Evolutionary conservation across 2,329 filamentous ascomycete species (phyloP).

Genomic region (Trichoderma simmonsii): DNA sequence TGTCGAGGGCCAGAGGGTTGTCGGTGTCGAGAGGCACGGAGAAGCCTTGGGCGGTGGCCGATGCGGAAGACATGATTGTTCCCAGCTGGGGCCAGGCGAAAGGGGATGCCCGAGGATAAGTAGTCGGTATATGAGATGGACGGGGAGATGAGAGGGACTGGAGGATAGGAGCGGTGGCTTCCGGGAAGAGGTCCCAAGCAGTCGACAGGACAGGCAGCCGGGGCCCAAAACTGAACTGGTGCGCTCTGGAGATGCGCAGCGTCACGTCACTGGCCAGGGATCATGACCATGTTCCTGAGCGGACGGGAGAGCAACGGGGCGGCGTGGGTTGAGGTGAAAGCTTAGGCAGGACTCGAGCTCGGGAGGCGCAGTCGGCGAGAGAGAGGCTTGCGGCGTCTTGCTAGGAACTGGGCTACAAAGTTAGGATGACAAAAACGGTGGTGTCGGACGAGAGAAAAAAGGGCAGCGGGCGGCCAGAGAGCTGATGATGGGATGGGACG

Average conservation of each 20-base stretch:
- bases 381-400: constrained; percentile 15
- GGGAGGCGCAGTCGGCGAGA: constrained; percentile 10
- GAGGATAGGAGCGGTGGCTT: constrained; percentile 6
- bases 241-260: constrained; percentile 23
- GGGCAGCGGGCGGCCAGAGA: constrained; percentile 15
- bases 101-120: constrained; percentile 23
- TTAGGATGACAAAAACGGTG: constrained; percentile 4
- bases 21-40: constrained; percentile 36
- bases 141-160: not conserved
- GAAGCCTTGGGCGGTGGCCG: constrained; percentile 40
- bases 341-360: constrained; percentile 6
- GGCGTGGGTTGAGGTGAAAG: not conserved
- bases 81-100: constrained; percentile 2
- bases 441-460: constrained; percentile 14
- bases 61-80: constrained; percentile 44
- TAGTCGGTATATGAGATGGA: constrained; percentile 10
- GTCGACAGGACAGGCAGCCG: constrained; percentile 15
- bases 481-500: constrained; percentile 17
- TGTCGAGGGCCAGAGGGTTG: constrained; percentile 32
- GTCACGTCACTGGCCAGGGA: constrained; percentile 32
- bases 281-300: constrained; percentile 34
- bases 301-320: constrained; percentile 8
- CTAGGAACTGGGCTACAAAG: not conserved
- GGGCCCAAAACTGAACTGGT: constrained; percentile 5
- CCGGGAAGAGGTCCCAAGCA: not conserved